Evolutionary conservation across 2,329 filamentous ascomycete genomes (phyloP).

Genomic region (Fusarium continuum): DNA sequence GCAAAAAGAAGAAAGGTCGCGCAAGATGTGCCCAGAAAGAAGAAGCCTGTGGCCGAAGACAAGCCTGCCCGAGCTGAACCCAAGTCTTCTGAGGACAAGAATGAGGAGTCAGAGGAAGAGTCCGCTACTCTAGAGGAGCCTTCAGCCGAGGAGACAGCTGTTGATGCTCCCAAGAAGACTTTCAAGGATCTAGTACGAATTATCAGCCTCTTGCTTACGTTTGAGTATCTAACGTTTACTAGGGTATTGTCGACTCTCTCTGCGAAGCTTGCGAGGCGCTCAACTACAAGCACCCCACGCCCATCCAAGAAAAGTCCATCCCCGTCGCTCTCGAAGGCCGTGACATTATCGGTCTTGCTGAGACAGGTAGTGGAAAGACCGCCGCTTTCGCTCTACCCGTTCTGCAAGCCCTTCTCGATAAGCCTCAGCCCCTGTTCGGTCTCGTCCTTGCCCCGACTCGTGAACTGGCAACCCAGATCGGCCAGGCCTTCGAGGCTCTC

Average conservation of each 20-base stretch:
- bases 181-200: constrained; percentile 70
- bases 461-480: constrained; percentile 92
- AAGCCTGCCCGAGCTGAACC: constrained; percentile 23
- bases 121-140: constrained; percentile 49
- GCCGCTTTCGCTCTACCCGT: constrained; percentile 95
- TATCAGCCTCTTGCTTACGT: background rate
- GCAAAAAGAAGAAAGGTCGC: constrained; percentile 55
- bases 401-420: constrained; percentile 87
- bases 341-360: constrained; percentile 92
- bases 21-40: constrained; percentile 41
- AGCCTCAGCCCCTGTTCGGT: constrained; percentile 86
- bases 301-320: constrained; percentile 88
- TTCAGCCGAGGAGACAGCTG: constrained; percentile 45
- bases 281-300: constrained; percentile 85
- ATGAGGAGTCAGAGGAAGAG: constrained; percentile 44
- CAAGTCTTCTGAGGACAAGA: constrained; percentile 24
- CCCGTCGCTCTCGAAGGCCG: constrained; percentile 80
- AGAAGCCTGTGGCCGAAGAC: constrained; percentile 19
- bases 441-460: constrained; percentile 92
- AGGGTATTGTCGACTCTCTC: constrained; percentile 85
- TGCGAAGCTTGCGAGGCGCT: constrained; percentile 87
- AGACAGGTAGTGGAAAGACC: constrained; percentile 96
- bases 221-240: constrained; percentile 18
- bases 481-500: constrained; percentile 85
- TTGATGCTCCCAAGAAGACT: constrained; percentile 64